Base-by-base conservation (phyloP, 176 grass and related monocot genomes). In the Alloteropsis semialata region DNA sequence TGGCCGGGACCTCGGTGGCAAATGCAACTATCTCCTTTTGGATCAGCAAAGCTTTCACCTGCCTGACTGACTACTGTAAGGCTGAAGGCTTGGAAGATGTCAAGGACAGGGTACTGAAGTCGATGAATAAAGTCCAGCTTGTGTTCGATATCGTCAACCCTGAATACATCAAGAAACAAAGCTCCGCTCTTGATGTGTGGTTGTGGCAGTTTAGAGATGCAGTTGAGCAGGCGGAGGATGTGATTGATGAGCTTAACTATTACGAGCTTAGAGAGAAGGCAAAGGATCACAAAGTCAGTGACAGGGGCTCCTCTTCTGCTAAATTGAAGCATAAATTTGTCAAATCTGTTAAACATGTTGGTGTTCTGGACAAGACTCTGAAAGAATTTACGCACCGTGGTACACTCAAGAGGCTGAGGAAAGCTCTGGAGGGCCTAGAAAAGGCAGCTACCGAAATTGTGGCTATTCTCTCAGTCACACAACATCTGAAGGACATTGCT, bases 151-250 rank as follows among this genome's bases (percentile, higher is more conserved):
- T 84, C 12, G 75, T 79, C 28, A 61, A 50, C 37, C 60, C 69
- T 12, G 79, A 62, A 30, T 1, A 56, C 30, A 61, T 82, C 17
- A 65, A 37, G 16, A 46, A 83, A 10, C 29, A 90, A 16, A 68
- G 65, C 10, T 46, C 37, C 11, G 46, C 48, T 0, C 49, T 87
- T 0, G 73, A 81, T 63, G 3, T 8, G 10, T 87, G 84, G 89
- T 6, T 91, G 22, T 91, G 89, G 89, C 21, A 38, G 59, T 77
- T 90, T 14, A 83, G 84, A 43, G 56, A 83, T 55, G 79, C 43
- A 6, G 33, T 90, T 21, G 84, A 87, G 75, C 53, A 38, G 6
- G 84, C 84, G 0, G 89, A 91, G 19, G 89, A 91, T 44, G 89
- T 32, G 0, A 29, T 91, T 21, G 89, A 88, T 49, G 89, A 91